Base-by-base conservation (phyloP, 257 asterid species). In the Cordia subcordata region DNA sequence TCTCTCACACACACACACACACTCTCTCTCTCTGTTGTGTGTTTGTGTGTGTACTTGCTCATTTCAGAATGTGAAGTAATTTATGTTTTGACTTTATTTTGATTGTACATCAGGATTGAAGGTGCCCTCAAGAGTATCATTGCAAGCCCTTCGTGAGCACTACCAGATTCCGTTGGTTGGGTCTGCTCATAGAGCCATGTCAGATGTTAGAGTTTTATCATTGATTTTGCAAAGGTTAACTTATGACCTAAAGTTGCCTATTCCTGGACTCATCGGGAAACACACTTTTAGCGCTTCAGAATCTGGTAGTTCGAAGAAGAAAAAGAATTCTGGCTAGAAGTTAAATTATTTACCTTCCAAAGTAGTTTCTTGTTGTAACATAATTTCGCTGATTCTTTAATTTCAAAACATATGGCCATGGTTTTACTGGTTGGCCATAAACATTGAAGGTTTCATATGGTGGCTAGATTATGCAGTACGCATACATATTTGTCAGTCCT, bases 131-230 rank as follows among this genome's bases (percentile, higher is more conserved):
- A 79, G 64, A 61, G 49, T 23, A 35, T 55, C 77, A n/a, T 70
- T 92, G 68, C 82, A 82, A 77, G 81, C 82, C 49, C 86, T 91
- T 4, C 68, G 93, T 0, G 77, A 86, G 53, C 60, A 74, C 75
- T 92, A 76, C 54, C 38, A 53, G 38, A 82, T 92, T 76, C 85
- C 84, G 5, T 58, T 78, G 53, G 58, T 68, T 9, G 95, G 95
- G 44, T 57, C 80, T 38, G 90, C 95, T 5, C 96, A 92, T 62
- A 79, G 98, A 72, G 98, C 99, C 11, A 69, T 86, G 38, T 76
- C 85, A 8, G 99, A 89, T 49, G 99, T 86, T 53, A 83, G 79
- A 69, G 33, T 77, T 12, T 67, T 93, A 55, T 77, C 99, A 5
- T 51, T 81, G 63, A 68, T 93, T 71, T 86, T 89, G 8, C 97